Conservation (phyloP, 257 asterid species). For the Ilex aquifolium region DNA sequence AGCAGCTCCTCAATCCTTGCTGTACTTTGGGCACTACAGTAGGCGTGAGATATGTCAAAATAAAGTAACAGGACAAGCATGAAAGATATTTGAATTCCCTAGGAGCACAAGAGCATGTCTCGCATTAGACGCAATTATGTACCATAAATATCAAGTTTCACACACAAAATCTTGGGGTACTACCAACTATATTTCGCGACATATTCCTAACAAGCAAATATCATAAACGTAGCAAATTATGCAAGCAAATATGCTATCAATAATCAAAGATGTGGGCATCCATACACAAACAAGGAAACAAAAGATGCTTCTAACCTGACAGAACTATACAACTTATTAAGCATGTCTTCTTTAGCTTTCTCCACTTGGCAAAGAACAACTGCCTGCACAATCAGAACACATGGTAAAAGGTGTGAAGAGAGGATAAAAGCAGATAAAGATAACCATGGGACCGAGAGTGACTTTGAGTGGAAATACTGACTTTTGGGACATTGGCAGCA, state of each 20-base stretch:
- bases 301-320: slow-evolving; percentile 49
- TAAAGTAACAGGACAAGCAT: neutral
- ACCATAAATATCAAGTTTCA: too few species aligned
- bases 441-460: neutral
- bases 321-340: slow-evolving; percentile 83
- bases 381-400: slow-evolving; percentile 44
- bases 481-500: slow-evolving; percentile 95
- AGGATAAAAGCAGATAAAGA: neutral
- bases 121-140: too few species aligned
- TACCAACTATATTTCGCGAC: too few species aligned
- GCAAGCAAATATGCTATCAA: neutral
- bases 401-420: slow-evolving; percentile 13
- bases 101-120: too few species aligned
- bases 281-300: slow-evolving; percentile 3
- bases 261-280: neutral
- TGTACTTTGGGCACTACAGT: slow-evolving; percentile 21
- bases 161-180: too few species aligned
- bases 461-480: slow-evolving; percentile 12
- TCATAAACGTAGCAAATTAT: too few species aligned
- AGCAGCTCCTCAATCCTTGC: slow-evolving; percentile 26
- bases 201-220: too few species aligned
- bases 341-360: slow-evolving; percentile 97
- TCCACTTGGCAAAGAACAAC: slow-evolving; percentile 95
- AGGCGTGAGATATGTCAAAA: neutral
- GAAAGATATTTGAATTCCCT: neutral